Percentiles rank a stretch among this genome's conserved stretches.
Evolutionary conservation across 2,329 filamentous ascomycete genomes (phyloP).

Genomic region (Nigrograna mackinnonii): DNA sequence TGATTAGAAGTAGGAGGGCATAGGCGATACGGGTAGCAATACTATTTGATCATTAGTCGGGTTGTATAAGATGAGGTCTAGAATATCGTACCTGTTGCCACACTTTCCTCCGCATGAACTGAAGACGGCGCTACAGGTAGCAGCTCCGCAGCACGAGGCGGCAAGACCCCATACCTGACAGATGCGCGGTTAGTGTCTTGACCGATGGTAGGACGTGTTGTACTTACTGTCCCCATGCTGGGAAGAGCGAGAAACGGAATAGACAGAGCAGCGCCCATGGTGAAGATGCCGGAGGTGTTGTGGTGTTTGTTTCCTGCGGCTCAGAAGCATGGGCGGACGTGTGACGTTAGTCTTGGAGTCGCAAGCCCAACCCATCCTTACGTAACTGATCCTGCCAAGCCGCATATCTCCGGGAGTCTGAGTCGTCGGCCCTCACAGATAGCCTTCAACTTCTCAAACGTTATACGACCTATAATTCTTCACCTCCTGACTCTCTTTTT

Average conservation of each 20-base stretch:
- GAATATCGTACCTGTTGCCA: conserved; percentile 84
- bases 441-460: too few species aligned
- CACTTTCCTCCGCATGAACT: conserved; percentile 96
- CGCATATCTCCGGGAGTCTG: too few species aligned
- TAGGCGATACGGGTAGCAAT: conserved; percentile 97
- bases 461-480: too few species aligned
- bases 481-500: too few species aligned
- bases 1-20: conserved; percentile 89
- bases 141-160: conserved; percentile 93
- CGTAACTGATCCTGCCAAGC: too few species aligned
- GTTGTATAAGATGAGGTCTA: conserved; percentile 1
- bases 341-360: too few species aligned
- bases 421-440: too few species aligned
- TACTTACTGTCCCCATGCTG: conserved; percentile 79
- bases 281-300: conserved; percentile 17
- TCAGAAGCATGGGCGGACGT: too few species aligned
- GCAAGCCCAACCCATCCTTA: too few species aligned
- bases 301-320: conserved; percentile 2
- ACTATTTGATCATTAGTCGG: too few species aligned
- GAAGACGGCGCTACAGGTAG: conserved; percentile 94
- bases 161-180: conserved; percentile 74
- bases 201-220: too few species aligned
- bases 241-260: conserved; percentile 88
- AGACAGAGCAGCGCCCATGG: conserved; percentile 90
- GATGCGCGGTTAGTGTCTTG: conserved; percentile 27